Evolutionary conservation across 192 early-diverging fungal species (phyloP), one percentile per base, ranked within the genome.

Genomic region (Oehlia diaphana): DNA sequence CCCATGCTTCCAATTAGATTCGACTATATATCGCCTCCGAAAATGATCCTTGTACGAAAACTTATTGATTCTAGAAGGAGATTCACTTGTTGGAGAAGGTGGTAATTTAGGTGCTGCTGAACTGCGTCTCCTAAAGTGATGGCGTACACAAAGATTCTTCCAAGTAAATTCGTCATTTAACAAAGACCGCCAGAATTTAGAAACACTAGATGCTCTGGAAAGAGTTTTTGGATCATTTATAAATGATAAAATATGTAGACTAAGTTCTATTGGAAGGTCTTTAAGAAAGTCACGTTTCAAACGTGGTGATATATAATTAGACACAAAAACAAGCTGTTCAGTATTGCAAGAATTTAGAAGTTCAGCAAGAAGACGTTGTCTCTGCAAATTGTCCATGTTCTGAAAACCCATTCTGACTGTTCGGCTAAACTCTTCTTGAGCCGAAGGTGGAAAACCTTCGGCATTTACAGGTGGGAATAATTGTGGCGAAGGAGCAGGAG

Each of bases 241-340:
- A 79, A 94, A 95, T 66, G 89, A 87, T 33, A 99, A 90, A 79
- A 98, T 92, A 74, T 95, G 92, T 62, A 94, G 90, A 16, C 91
- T 84, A 35, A 93, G 88, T 76, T 96, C 93, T 26, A 87, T 73
- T n/a, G 94, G 94, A 74, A 96, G 82, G 23, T 91, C 90, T 69
- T 89, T 92, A 19, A 99, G 73, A 84, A 98, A 98, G 85, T 99
- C 96, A 80, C 95, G 90, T 79, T 96, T 95, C 64, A 98, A 88
- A 26, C 84, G 83, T 61, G 89, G 89, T 2, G 89, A 85, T 79
- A 90, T 90, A 23, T 85, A 80, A 64, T 82, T 84, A 63, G 83
- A 82, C 2, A 90, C 77, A 78, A 84, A 87, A 58, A 84, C 81
- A 65, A 90, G 86, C 39, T 90, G 86, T 26, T 84, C 77, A 74